Conservation (phyloP, 352 stramenopile genomes). For the Elongisporangium prolatum region DNA sequence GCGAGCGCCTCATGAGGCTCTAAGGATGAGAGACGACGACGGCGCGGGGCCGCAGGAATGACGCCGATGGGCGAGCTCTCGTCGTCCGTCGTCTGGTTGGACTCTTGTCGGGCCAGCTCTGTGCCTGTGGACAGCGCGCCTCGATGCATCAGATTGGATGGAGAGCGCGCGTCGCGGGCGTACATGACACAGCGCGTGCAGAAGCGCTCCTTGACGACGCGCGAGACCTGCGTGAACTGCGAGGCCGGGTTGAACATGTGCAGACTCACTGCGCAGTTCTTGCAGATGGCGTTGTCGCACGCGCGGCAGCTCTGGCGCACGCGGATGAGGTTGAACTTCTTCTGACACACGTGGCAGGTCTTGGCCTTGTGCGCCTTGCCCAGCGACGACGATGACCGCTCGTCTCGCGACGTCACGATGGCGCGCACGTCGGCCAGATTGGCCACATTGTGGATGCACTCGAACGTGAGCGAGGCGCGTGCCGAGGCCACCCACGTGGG, state of each 20-base stretch:
- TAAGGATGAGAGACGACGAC: neutral
- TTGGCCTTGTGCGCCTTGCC: conserved; percentile 50
- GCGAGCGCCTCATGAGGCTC: neutral
- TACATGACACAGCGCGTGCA: conserved; percentile 18
- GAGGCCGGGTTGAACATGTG: conserved; percentile 12
- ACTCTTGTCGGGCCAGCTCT: neutral
- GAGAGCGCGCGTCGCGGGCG: conserved; percentile 2
- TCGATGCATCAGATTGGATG: neutral
- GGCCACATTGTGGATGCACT: conserved; percentile 17
- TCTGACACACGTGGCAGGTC: conserved; percentile 62
- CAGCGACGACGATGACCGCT: conserved; percentile 27
- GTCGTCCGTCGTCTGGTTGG: neutral
- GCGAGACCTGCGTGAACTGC: conserved; percentile 1
- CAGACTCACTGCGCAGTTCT: conserved; percentile 27
- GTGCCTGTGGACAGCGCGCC: neutral
- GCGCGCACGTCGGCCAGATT: conserved; percentile 18
- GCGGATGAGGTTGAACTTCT: conserved; percentile 57
- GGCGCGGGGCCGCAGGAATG: neutral
- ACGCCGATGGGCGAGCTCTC: neutral
- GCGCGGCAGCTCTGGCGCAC: conserved; percentile 74
- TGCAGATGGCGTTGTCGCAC: conserved; percentile 75
- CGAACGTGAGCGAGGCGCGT: conserved; percentile 21
- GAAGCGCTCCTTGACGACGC: conserved; percentile 7
- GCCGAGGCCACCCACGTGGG: conserved; percentile 20
- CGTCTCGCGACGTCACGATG: conserved; percentile 16